Base-by-base conservation (phyloP, 805 yeast species). In the Wickerhamiella brachini region DNA sequence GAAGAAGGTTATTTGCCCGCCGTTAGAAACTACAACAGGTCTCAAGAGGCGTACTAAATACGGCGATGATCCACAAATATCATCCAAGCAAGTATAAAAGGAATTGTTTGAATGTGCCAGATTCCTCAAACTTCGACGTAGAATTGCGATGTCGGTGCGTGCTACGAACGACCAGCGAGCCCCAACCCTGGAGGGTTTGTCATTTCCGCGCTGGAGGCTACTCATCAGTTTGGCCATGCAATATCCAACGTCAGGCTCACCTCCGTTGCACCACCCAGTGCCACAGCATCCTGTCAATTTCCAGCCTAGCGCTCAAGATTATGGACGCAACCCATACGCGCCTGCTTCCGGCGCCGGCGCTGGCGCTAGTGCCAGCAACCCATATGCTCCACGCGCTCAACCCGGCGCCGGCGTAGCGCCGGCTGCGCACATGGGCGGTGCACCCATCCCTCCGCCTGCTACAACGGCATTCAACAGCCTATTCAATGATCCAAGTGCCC, bases 401-500 rank as follows among this genome's bases (percentile, higher is more conserved):
- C 59, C 56, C 20, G 61, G 53, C 45, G 58, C 45, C 26, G 24
- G 23, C 18, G 45, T 23, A 12, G 53, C 56, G 45, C 39, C 43
- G 34, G 49, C 45, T 17, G 44, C 51, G 39, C 48, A 37, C 48
- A 37, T 8, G 21, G 39, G 50, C 43, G 22, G 18, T 18, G 17
- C 13, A 9, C 55, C 49, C 20, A 50, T 51, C 53, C 48, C 49
- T 21, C 59, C 61, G 54, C 26, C 61, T 51, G 53, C 62, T 17
- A 34, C 59, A 52, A 29, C 62, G 55, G 54, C 65, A 60, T 38
- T 62, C 62, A 47, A 45, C 39, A 53, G 55, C 54, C 71, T 85
- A 56, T 75, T 87, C 65, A 78, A 75, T 56, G 95, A 86, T 62
- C 89, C 95, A 34, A 76, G 85, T 15, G 79, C 95, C 0, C 78